These are phyloP conservation scores for Suillus lakei DNA, from an alignment of 768 basidiomycete species.

Conservation along the genomic window DNA sequence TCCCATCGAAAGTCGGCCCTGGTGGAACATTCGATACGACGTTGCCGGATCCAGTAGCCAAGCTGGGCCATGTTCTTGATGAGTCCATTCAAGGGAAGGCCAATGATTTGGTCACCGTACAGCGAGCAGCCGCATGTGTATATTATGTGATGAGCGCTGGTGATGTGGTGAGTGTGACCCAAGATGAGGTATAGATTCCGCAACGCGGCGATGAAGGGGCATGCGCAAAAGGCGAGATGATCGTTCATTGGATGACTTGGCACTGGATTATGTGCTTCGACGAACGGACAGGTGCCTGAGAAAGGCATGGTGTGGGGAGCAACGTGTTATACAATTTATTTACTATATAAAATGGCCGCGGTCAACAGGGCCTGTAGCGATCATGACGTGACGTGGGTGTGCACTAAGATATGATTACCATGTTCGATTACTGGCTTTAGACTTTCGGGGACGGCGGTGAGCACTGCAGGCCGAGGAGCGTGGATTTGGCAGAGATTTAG, in stretches of 20 bases:
- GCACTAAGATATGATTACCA: not conserved
- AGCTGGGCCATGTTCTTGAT: constrained; percentile 15
- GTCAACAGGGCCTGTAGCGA: constrained; percentile 17
- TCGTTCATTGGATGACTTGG: constrained; percentile 8
- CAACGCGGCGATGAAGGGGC: constrained; percentile 9
- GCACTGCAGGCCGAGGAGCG: constrained; percentile 13
- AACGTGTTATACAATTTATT: constrained; percentile 13
- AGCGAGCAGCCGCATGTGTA: constrained; percentile 6
- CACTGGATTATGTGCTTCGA: constrained; percentile 6
- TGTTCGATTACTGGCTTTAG: not conserved
- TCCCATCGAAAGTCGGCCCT: constrained; percentile 20
- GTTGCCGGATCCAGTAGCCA: constrained; percentile 14
- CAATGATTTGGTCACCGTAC: constrained; percentile 6
- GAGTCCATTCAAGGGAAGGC: not conserved
- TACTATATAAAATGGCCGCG: constrained; percentile 16
- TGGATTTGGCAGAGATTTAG: constrained; percentile 21
- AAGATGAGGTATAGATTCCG: constrained; percentile 9
- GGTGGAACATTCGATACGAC: constrained; percentile 16
- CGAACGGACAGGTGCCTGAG: constrained; percentile 9
- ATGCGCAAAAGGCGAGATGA: constrained; percentile 9
- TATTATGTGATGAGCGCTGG: constrained; percentile 13
- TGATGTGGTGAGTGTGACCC: constrained; percentile 3
- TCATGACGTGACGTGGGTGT: constrained; percentile 13
- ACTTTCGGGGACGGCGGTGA: constrained; percentile 15
- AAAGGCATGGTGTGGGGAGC: constrained; percentile 7